Conservation (phyloP, 495 filamentous ascomycete genomes). For the Baudoinia panamericana region DNA sequence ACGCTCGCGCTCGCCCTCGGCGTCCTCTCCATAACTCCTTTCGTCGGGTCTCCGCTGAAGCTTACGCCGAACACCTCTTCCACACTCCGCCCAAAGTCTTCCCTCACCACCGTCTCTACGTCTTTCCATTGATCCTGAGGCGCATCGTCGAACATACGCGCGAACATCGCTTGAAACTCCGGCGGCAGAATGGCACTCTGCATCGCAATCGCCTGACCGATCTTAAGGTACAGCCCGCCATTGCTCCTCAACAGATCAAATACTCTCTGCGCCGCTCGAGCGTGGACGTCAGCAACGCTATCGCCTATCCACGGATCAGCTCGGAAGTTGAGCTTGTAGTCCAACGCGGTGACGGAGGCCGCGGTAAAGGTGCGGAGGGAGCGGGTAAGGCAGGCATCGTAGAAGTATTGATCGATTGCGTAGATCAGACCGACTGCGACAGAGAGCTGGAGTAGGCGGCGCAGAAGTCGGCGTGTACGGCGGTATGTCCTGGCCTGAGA, state of each 20-base stretch:
- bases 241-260: slow-evolving; percentile 68
- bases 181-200: slow-evolving; percentile 85
- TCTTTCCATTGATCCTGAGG: slow-evolving; percentile 85
- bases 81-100: slow-evolving; percentile 63
- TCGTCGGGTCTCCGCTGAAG: slow-evolving; percentile 47
- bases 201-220: slow-evolving; percentile 97
- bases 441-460: slow-evolving; percentile 54
- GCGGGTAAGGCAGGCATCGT: slow-evolving; percentile 64
- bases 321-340: slow-evolving; percentile 96
- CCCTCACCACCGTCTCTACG: slow-evolving; percentile 71
- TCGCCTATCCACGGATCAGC: slow-evolving; percentile 54
- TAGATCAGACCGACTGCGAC: slow-evolving; percentile 47
- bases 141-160: slow-evolving; percentile 94
- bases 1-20: slow-evolving; percentile 84
- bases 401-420: slow-evolving; percentile 54
- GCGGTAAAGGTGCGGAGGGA: slow-evolving; percentile 68
- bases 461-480: slow-evolving; percentile 59
- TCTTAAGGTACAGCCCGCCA: slow-evolving; percentile 92
- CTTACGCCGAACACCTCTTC: slow-evolving; percentile 86
- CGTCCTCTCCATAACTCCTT: slow-evolving; percentile 71
- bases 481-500: slow-evolving; percentile 48
- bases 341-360: slow-evolving; percentile 68
- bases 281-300: slow-evolving; percentile 60
- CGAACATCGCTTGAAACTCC: slow-evolving; percentile 91
- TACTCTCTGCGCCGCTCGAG: slow-evolving; percentile 66